Evolutionary conservation across 2,329 filamentous ascomycete genomes (phyloP).

Genomic region (Aspergillus sp.): DNA sequence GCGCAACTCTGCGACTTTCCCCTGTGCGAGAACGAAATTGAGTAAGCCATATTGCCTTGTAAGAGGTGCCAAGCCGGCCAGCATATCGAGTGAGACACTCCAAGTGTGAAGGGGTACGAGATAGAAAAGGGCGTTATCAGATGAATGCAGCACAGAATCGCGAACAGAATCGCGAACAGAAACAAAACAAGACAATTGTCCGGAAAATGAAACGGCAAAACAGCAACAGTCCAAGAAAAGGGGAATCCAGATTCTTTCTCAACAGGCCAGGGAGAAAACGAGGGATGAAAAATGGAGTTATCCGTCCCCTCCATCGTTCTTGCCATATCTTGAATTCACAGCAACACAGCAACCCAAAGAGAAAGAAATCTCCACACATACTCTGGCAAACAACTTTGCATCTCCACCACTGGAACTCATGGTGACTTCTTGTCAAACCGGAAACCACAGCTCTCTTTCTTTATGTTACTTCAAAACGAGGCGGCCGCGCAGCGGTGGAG

Average conservation of each 20-base stretch:
- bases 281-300: not conserved
- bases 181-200: not conserved
- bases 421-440: conserved; percentile 17
- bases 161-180: not conserved
- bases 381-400: conserved; percentile 98
- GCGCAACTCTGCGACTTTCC: conserved; percentile 96
- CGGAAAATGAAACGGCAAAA: not conserved
- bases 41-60: conserved; percentile 21
- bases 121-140: no score
- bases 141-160: not conserved
- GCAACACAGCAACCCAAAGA: no score
- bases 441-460: not conserved
- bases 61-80: not conserved
- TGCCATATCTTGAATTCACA: no score
- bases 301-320: not conserved
- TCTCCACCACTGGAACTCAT: conserved; percentile 73
- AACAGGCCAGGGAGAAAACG: not conserved
- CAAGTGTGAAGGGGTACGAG: no score
- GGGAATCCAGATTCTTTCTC: not conserved
- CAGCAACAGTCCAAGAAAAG: not conserved
- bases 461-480: not conserved
- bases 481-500: not conserved
- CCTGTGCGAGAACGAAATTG: conserved; percentile 51
- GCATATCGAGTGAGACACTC: not conserved
- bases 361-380: conserved; percentile 45